Base-by-base conservation (phyloP, 2,329 filamentous ascomycete genomes). In the Xylariales sp. region DNA sequence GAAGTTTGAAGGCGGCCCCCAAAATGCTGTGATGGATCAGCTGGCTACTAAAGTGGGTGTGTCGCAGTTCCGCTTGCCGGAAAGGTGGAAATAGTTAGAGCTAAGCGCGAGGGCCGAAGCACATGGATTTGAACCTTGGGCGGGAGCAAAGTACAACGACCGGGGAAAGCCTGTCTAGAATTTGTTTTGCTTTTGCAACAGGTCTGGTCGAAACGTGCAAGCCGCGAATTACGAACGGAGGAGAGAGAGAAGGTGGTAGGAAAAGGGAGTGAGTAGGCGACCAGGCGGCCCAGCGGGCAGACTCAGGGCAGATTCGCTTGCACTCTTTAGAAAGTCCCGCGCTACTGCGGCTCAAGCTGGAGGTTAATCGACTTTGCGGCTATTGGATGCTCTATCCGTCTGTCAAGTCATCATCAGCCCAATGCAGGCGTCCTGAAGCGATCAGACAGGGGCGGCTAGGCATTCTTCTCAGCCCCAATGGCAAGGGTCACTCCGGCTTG, bases 391-490 rank as follows among this genome's bases (percentile, higher is more conserved):
- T 28, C 36, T 20, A 17, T 29, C 29, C 21, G 16, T 33, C n/a
- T n/a, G n/a, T n/a, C n/a, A 18, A 19, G 20, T n/a, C 27, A 25
- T 21, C 14, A 17, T 18, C 49, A 43, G 24, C 48, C 35, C 48
- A 24, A 50, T 34, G 24, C n/a, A 54, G 37, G 24, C 47, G 43
- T 17, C 40, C 31, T 38, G 37, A 20, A 33, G 19, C 17, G 6
- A 15, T 8, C 7, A 19, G 18, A 23, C 36, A 31, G 34, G 29
- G 29, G 24, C 31, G 14, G 36, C 11, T 44, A 37, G 27, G 45
- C 35, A 33, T 45, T 41, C 28, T 56, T 53, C 28, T 48, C 50
- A 41, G 55, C 53, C 15, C 47, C 43, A 31, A 47, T 23, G 17
- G 33, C 33, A 28, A 29, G 29, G 39, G 30, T 33, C 25, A 10